Evolutionary conservation across 805 yeast genomes (phyloP).

Genomic region (Ogataea wickerhamii): DNA sequence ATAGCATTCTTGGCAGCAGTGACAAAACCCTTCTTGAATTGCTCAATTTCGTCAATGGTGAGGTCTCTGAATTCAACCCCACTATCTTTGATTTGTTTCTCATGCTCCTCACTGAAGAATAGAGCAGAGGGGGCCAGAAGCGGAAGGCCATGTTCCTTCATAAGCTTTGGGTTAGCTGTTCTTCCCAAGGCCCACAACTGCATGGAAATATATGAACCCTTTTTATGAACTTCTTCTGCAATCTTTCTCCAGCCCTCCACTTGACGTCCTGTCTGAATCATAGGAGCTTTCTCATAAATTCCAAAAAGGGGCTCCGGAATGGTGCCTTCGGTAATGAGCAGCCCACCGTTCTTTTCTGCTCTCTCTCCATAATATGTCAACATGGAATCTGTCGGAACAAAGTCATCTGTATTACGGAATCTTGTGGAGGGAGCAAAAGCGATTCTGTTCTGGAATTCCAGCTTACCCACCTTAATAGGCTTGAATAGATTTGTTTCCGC

Average conservation of each 20-base stretch:
- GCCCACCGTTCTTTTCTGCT: conserved; percentile 53
- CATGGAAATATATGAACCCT: conserved; percentile 41
- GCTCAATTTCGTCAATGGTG: conserved; percentile 38
- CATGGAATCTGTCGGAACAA: conserved; percentile 45
- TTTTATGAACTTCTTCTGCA: conserved; percentile 46
- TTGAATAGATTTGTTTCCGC: conserved; percentile 32
- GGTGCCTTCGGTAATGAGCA: conserved; percentile 60
- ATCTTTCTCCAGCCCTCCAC: conserved; percentile 48
- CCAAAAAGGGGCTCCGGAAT: conserved; percentile 43
- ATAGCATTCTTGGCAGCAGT: conserved; percentile 40
- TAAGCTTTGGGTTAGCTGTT: conserved; percentile 34
- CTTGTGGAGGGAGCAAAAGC: conserved; percentile 54
- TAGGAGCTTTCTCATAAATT: conserved; percentile 43
- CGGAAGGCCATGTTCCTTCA: conserved; percentile 35
- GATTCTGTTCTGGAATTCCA: conserved; percentile 38
- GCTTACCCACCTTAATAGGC: conserved; percentile 42
- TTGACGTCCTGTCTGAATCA: conserved; percentile 48
- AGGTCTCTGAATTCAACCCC: conserved; percentile 47
- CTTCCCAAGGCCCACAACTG: conserved; percentile 55
- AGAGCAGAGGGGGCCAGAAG: conserved; percentile 40
- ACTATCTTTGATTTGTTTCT: conserved; percentile 34
- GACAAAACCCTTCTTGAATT: conserved; percentile 38
- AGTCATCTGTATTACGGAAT: conserved; percentile 35
- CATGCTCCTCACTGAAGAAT: conserved; percentile 34
- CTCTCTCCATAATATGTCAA: conserved; percentile 53